Evolutionary conservation across 768 basidiomycete genomes (phyloP).

Genomic region (Trametes coccinea): DNA sequence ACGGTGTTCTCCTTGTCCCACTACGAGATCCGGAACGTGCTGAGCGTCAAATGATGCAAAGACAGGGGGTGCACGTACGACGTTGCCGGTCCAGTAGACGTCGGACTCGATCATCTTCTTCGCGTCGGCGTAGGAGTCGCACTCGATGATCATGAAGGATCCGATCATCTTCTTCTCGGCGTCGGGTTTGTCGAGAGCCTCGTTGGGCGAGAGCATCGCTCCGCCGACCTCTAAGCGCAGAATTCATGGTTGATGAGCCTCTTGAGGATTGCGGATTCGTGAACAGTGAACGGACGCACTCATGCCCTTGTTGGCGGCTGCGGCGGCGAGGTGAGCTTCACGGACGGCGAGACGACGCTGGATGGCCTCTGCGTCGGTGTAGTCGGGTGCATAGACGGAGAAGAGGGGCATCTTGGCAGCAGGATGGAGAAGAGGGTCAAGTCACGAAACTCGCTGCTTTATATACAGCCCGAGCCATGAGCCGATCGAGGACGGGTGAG

Average conservation of each 20-base stretch:
- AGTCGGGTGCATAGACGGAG: slow-evolving; percentile 69
- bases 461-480: neutral
- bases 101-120: slow-evolving; percentile 42
- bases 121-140: slow-evolving; percentile 49
- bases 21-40: neutral
- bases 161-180: slow-evolving; percentile 60
- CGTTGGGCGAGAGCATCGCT: slow-evolving; percentile 23
- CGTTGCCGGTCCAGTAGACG: slow-evolving; percentile 42
- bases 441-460: neutral
- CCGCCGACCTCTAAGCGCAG: slow-evolving; percentile 24
- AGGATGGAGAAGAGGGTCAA: neutral
- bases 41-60: neutral
- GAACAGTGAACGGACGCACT: slow-evolving; percentile 40
- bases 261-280: neutral
- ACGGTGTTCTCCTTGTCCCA: slow-evolving; percentile 26
- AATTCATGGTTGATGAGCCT: neutral
- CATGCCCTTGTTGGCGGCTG: slow-evolving; percentile 43
- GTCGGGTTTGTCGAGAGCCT: slow-evolving; percentile 20
- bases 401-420: slow-evolving; percentile 33
- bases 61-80: slow-evolving; percentile 37
- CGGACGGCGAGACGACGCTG: slow-evolving; percentile 61
- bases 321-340: slow-evolving; percentile 48
- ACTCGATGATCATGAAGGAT: slow-evolving; percentile 55
- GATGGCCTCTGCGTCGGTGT: slow-evolving; percentile 56
- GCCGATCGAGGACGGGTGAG: neutral